These are phyloP conservation scores for Anisogramma anomala DNA, from an alignment of 2,329 filamentous ascomycete species.

Conservation along the genomic window DNA sequence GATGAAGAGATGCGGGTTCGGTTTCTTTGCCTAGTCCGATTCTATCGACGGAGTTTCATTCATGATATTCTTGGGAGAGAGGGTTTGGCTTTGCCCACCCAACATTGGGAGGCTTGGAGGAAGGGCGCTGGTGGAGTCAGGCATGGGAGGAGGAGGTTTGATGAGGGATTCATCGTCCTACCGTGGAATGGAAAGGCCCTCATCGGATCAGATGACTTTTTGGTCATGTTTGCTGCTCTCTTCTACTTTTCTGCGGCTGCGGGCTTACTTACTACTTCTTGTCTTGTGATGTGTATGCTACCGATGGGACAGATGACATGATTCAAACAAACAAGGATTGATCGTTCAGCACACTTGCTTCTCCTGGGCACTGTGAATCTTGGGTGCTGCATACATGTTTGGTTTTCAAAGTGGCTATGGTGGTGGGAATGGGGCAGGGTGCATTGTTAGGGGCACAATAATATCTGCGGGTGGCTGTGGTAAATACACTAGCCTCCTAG, in stretches of 20 bases:
- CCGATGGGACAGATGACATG: conserved; percentile 14
- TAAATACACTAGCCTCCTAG: neutral
- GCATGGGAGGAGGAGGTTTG: neutral
- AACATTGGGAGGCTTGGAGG: too few relatives aligned
- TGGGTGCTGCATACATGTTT: too few relatives aligned
- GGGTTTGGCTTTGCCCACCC: too few relatives aligned
- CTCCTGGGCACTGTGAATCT: neutral
- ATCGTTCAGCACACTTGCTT: neutral
- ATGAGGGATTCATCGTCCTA: neutral
- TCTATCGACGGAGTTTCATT: neutral
- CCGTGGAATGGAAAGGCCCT: conserved; percentile 4
- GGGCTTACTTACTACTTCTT: neutral
- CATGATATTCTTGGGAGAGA: neutral
- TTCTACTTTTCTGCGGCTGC: conserved; percentile 2
- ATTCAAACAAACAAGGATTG: conserved; percentile 7
- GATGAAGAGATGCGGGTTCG: neutral
- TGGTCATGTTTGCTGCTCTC: conserved; percentile 6
- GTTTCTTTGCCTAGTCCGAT: neutral
- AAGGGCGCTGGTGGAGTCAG: neutral
- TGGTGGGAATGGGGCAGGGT: neutral
- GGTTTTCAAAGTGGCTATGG: neutral
- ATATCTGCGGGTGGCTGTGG: neutral
- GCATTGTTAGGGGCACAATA: too few relatives aligned
- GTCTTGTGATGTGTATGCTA: conserved; percentile 12
- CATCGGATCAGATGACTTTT: conserved; percentile 7